Percentiles rank a stretch among this genome's conserved stretches.
Conservation (phyloP, 768 basidiomycete species). For the Filobasidium wieringae region DNA sequence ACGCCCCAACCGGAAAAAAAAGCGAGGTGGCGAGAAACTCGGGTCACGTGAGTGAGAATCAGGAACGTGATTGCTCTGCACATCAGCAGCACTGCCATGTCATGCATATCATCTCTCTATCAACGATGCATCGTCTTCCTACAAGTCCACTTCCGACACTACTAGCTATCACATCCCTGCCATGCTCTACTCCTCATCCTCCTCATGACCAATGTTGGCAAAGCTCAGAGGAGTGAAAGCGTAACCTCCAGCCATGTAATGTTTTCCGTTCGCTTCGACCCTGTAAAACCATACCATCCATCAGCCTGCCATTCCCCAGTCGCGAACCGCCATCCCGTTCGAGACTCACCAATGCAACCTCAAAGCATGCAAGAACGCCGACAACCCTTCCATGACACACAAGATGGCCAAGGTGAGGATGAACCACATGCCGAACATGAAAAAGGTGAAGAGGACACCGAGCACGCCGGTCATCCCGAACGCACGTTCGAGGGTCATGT, state of each 20-base stretch:
- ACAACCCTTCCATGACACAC: conserved; percentile 94
- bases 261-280: conserved; percentile 95
- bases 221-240: conserved; percentile 39
- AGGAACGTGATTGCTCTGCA: too few relatives aligned
- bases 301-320: neutral
- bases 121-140: too few relatives aligned
- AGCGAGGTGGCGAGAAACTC: too few relatives aligned
- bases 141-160: too few relatives aligned
- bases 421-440: conserved; percentile 75
- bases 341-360: conserved; percentile 67
- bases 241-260: conserved; percentile 52
- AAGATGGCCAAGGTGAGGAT: conserved; percentile 59
- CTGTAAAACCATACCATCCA: conserved; percentile 11
- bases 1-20: too few relatives aligned
- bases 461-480: conserved; percentile 41
- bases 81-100: too few relatives aligned
- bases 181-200: too few relatives aligned
- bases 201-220: conserved; percentile 29
- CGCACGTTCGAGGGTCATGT: conserved; percentile 57
- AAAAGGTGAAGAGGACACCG: conserved; percentile 50
- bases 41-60: too few relatives aligned
- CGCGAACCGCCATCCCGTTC: conserved; percentile 4
- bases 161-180: too few relatives aligned
- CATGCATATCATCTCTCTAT: too few relatives aligned
- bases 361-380: conserved; percentile 90